Evolutionary conservation across 345 rosid species (phyloP).

Genomic region (Microcos paniculata): DNA sequence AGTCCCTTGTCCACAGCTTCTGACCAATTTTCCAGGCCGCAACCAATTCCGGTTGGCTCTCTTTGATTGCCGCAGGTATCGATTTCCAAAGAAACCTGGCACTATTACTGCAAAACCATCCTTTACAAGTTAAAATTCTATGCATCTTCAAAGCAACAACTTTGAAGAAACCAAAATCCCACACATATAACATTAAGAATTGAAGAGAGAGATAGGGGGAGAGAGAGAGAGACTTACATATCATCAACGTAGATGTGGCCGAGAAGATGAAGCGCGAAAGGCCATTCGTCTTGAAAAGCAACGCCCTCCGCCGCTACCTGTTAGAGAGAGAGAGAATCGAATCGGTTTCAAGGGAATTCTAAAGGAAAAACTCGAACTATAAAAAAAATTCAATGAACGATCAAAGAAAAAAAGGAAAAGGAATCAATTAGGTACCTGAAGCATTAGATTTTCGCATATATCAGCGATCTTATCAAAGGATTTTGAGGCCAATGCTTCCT

Average conservation of each 20-base stretch:
- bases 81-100: constrained; percentile 86
- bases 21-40: constrained; percentile 87
- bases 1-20: constrained; percentile 77
- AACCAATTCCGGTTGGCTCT: constrained; percentile 63
- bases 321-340: background rate
- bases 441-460: constrained; percentile 75
- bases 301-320: constrained; percentile 76
- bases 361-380: background rate
- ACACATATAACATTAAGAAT: background rate
- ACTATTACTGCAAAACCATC: constrained; percentile 53
- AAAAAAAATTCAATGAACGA: background rate
- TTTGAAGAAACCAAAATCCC: background rate
- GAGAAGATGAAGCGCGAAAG: constrained; percentile 39
- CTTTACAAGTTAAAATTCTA: background rate
- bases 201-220: background rate
- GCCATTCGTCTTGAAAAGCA: constrained; percentile 87
- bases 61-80: constrained; percentile 62
- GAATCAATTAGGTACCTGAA: constrained; percentile 39
- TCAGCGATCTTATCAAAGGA: constrained; percentile 66
- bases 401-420: background rate
- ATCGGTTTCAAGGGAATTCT: constrained; percentile 5
- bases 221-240: background rate
- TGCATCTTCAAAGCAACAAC: background rate
- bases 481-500: constrained; percentile 56
- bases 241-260: constrained; percentile 5